These are phyloP conservation scores for Microsporum ferrugineum DNA, from an alignment of 2,329 filamentous ascomycete species.

Conservation along the genomic window DNA sequence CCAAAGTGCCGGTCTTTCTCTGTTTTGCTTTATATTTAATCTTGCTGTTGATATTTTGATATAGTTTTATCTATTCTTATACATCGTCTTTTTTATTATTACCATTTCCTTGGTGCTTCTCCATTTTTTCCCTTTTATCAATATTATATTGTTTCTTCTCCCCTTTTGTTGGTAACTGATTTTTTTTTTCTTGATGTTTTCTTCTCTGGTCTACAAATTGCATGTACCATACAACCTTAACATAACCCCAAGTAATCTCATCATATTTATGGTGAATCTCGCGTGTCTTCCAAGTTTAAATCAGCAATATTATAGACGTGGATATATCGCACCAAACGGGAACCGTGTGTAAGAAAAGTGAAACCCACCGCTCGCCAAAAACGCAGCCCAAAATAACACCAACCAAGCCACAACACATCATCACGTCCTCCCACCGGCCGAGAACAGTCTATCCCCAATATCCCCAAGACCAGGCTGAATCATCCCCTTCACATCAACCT, in stretches of 20 bases:
- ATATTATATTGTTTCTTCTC: not conserved
- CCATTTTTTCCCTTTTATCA: not conserved
- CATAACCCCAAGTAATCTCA: not conserved
- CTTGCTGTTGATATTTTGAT: not conserved
- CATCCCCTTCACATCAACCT: slow-evolving; percentile 70
- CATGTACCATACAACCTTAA: slow-evolving; percentile 4
- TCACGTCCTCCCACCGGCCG: slow-evolving; percentile 64
- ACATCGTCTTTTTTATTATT: not conserved
- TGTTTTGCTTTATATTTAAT: slow-evolving; percentile 1
- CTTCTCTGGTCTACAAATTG: slow-evolving; percentile 4
- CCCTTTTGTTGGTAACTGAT: not conserved
- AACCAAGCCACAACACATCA: not conserved
- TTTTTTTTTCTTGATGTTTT: not conserved
- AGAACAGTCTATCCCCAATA: slow-evolving; percentile 77
- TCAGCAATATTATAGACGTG: not conserved
- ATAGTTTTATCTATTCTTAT: slow-evolving; percentile 5
- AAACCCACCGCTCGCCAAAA: not conserved
- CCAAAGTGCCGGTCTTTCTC: not conserved
- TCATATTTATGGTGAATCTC: slow-evolving; percentile 6
- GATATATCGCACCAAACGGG: not conserved
- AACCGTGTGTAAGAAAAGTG: not conserved
- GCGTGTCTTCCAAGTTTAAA: not conserved
- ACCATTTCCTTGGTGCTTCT: not conserved
- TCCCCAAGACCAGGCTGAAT: slow-evolving; percentile 82
- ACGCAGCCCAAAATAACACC: not conserved